Evolutionary conservation across 257 asterid species (phyloP).

Genomic region (Solanum tarapatanum): DNA sequence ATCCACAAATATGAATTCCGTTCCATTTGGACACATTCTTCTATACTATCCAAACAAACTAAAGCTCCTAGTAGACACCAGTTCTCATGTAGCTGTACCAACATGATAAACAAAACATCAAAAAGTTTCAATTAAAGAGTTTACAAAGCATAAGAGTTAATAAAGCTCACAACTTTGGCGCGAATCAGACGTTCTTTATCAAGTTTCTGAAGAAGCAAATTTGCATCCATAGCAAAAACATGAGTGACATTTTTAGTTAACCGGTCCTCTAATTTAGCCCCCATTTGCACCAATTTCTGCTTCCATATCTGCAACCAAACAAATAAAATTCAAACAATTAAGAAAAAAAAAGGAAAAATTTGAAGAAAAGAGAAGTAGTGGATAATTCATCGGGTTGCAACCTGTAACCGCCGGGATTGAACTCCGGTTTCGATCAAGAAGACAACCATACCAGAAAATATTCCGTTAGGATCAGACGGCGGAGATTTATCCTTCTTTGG

Average conservation of each 20-base stretch:
- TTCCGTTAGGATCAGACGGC: conserved; percentile 75
- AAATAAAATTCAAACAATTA: background rate
- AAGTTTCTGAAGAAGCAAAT: conserved; percentile 30
- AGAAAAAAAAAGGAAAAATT: background rate
- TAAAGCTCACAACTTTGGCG: conserved; percentile 46
- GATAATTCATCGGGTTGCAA: background rate
- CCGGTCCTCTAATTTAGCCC: conserved; percentile 42
- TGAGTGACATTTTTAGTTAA: conserved; percentile 49
- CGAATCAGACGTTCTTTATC: conserved; percentile 35
- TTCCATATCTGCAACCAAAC: conserved; percentile 58
- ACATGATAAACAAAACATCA: background rate
- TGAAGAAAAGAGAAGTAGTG: background rate
- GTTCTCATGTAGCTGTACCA: background rate
- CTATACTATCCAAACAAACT: background rate
- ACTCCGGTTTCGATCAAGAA: conserved; percentile 47
- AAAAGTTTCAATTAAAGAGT: background rate
- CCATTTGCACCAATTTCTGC: conserved; percentile 78
- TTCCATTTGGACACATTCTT: background rate
- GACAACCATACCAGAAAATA: conserved; percentile 60
- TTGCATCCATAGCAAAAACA: conserved; percentile 51
- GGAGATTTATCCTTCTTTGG: conserved; percentile 51
- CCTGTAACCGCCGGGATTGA: conserved; percentile 74
- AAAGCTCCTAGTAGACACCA: background rate
- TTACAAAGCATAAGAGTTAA: background rate
- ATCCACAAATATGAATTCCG: background rate